Percentiles rank a stretch among this genome's conserved stretches.
phyloP scores from a whole-genome alignment of 331 rosid species.

The Pyrus hybrid region DNA sequence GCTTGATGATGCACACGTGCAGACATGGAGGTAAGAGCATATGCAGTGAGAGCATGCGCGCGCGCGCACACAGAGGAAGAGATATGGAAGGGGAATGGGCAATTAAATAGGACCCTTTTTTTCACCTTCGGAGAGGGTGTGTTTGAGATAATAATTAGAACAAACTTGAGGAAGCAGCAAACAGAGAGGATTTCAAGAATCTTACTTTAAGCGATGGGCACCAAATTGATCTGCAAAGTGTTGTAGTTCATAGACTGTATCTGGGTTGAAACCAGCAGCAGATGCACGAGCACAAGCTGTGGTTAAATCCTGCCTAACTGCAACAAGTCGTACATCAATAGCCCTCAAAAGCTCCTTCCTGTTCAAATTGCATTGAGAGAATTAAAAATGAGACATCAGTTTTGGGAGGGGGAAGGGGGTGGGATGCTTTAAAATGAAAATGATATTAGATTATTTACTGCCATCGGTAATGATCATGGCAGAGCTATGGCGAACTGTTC shows the following conservation, averaged over 20 bases:
- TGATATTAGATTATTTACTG: not conserved
- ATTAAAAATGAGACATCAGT: not conserved
- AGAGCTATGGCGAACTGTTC: not conserved
- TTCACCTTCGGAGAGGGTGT: not conserved
- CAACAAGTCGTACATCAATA: constrained; percentile 68
- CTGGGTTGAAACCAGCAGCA: constrained; percentile 74
- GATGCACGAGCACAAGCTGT: constrained; percentile 73
- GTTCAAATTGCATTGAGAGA: constrained; percentile 6
- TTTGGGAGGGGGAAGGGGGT: not conserved
- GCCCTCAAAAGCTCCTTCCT: constrained; percentile 91
- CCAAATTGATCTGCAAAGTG: constrained; percentile 66
- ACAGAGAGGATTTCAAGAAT: not conserved
- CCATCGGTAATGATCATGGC: not conserved
- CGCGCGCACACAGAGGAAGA: not conserved
- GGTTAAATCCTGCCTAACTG: constrained; percentile 67
- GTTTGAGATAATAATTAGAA: not conserved
- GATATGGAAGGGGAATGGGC: not conserved
- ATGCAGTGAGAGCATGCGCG: not conserved
- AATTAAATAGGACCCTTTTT: not conserved
- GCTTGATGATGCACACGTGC: not conserved
- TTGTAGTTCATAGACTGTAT: constrained; percentile 58
- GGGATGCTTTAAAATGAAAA: not conserved
- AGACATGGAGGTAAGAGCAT: not conserved
- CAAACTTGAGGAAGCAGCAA: not conserved
- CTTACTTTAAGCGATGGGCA: constrained; percentile 65